Percentiles rank a stretch among this genome's conserved stretches.
These are phyloP conservation scores for Sesbania bispinosa DNA, from an alignment of 306 rosid genomes.

Conservation along the genomic window DNA sequence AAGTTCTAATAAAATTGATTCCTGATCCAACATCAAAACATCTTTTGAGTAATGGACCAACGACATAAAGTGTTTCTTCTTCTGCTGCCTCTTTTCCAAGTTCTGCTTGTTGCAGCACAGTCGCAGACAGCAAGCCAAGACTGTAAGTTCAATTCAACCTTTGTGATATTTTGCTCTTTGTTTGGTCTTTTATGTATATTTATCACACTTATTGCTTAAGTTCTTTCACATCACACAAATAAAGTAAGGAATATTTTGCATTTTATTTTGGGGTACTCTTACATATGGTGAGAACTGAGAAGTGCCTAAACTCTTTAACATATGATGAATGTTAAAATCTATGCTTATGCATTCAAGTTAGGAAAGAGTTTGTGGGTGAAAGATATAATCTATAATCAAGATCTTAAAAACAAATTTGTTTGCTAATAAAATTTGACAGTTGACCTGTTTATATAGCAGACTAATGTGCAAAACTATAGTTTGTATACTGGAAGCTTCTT, in stretches of 20 bases:
- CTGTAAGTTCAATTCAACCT: conserved; percentile 36
- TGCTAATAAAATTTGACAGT: neutral
- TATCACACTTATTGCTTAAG: neutral
- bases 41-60: conserved; percentile 28
- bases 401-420: conserved; percentile 10
- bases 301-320: neutral
- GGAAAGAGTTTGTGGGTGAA: conserved; percentile 2
- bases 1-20: neutral
- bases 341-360: neutral
- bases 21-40: conserved; percentile 2
- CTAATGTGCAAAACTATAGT: neutral
- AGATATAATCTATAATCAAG: neutral
- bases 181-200: neutral
- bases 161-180: neutral
- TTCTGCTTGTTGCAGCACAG: conserved; percentile 38
- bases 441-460: neutral
- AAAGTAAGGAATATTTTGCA: conserved; percentile 5
- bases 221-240: conserved; percentile 10
- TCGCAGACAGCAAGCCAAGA: conserved; percentile 34
- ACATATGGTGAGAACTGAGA: neutral
- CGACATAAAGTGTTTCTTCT: conserved; percentile 32
- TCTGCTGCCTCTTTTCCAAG: conserved; percentile 31
- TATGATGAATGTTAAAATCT: conserved; percentile 10
- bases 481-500: neutral
- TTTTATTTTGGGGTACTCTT: neutral